phyloP scores from a whole-genome alignment of 345 rosid species.

The Arabis alpina region DNA sequence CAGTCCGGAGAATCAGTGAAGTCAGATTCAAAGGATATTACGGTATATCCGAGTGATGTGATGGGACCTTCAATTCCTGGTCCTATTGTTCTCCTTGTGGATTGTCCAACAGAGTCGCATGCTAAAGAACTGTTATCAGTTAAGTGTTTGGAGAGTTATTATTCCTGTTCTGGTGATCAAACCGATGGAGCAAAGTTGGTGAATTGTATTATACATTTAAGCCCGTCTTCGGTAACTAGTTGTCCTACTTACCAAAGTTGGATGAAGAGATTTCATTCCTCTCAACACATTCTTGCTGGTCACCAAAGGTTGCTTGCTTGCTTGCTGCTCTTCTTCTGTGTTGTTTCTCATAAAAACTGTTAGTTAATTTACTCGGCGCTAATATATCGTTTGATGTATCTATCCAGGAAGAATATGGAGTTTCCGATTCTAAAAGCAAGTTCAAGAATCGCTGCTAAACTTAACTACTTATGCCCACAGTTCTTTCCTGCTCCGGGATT shows the following conservation, averaged over 20 bases:
- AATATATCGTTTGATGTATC: background rate
- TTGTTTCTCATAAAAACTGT: slow-evolving; percentile 20
- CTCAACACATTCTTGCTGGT: slow-evolving; percentile 89
- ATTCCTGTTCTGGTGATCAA: slow-evolving; percentile 35
- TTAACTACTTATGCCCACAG: slow-evolving; percentile 91
- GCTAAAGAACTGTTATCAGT: slow-evolving; percentile 52
- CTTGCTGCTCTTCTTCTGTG: slow-evolving; percentile 21
- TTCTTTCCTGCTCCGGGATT: slow-evolving; percentile 92
- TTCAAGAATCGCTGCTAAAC: slow-evolving; percentile 78
- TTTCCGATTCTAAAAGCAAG: slow-evolving; percentile 81
- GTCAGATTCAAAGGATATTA: slow-evolving; percentile 68
- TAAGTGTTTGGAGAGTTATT: slow-evolving; percentile 57
- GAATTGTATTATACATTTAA: slow-evolving; percentile 80
- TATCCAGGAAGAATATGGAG: slow-evolving; percentile 77
- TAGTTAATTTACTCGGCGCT: slow-evolving; percentile 4
- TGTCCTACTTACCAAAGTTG: slow-evolving; percentile 67
- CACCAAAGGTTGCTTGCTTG: slow-evolving; percentile 67
- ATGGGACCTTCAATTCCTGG: slow-evolving; percentile 93
- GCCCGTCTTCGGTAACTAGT: slow-evolving; percentile 67
- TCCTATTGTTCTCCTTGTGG: slow-evolving; percentile 79
- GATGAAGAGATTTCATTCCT: slow-evolving; percentile 77
- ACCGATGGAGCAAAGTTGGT: slow-evolving; percentile 53
- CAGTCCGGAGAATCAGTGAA: slow-evolving; percentile 84
- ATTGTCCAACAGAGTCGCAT: slow-evolving; percentile 85
- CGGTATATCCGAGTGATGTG: slow-evolving; percentile 92